These are phyloP conservation scores for Obba rivulosa DNA, from an alignment of 768 basidiomycete species.

Conservation along the genomic window DNA sequence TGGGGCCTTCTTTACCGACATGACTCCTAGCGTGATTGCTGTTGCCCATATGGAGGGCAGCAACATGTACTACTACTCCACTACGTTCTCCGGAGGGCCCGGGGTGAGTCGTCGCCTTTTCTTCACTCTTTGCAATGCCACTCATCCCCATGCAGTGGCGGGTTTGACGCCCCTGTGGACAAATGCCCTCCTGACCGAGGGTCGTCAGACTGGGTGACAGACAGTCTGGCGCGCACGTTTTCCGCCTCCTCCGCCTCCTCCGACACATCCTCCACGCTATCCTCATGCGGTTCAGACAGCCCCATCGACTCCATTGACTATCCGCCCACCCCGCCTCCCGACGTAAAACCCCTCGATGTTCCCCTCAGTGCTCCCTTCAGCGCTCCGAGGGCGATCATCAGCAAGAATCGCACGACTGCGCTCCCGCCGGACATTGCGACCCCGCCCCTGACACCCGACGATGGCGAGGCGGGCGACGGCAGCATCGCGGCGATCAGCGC, in stretches of 20 bases:
- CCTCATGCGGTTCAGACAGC: slow-evolving; percentile 31
- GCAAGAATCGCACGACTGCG: slow-evolving; percentile 10
- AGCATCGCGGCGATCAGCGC: slow-evolving; percentile 36
- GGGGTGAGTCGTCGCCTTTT: slow-evolving; percentile 48
- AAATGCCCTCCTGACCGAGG: slow-evolving; percentile 97
- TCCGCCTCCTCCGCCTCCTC: slow-evolving; percentile 26
- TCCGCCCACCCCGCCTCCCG: slow-evolving; percentile 27
- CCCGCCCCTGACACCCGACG: slow-evolving; percentile 78
- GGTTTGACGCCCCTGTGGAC: slow-evolving; percentile 84
- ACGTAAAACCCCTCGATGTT: slow-evolving; percentile 7
- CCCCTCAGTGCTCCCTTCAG: slow-evolving; percentile 9
- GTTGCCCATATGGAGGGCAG: slow-evolving; percentile 81
- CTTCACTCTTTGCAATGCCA: background rate
- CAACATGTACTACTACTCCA: slow-evolving; percentile 85
- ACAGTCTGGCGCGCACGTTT: slow-evolving; percentile 67
- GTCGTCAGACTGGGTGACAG: slow-evolving; percentile 96
- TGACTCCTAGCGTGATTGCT: slow-evolving; percentile 74
- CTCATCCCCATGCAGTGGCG: slow-evolving; percentile 56
- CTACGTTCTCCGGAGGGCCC: slow-evolving; percentile 91
- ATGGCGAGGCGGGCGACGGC: slow-evolving; percentile 41
- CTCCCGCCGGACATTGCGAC: slow-evolving; percentile 45
- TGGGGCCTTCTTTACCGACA: slow-evolving; percentile 82
- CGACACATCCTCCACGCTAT: slow-evolving; percentile 35
- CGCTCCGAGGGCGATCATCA: slow-evolving; percentile 22
- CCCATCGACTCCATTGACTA: slow-evolving; percentile 20